Evolutionary conservation across 1,139 yeast species (phyloP).

Genomic region (Kazachstania sp.): DNA sequence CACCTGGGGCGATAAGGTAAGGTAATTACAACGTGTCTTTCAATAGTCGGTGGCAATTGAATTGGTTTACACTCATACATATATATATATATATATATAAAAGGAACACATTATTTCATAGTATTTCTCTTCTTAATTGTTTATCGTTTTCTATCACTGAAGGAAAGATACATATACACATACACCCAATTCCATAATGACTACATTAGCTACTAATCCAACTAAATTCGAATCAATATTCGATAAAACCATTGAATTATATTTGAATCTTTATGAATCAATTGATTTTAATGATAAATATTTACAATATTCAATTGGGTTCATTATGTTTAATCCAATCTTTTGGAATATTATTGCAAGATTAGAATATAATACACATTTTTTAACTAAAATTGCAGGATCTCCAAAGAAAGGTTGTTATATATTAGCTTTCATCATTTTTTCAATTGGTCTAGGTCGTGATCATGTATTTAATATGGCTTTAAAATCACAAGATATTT

Average conservation of each 20-base stretch:
- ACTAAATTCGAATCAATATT: neutral
- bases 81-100: no score
- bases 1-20: no score
- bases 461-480: conserved; percentile 70
- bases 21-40: no score
- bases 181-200: no score
- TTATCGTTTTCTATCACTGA: no score
- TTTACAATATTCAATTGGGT: conserved; percentile 37
- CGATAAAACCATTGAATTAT: neutral
- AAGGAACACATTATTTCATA: no score
- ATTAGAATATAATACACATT: conserved; percentile 65
- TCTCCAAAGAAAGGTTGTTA: conserved; percentile 77
- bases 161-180: no score
- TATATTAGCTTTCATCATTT: conserved; percentile 69
- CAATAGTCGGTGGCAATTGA: no score
- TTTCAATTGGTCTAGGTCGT: conserved; percentile 72
- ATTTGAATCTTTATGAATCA: neutral
- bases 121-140: no score
- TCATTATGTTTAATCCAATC: conserved; percentile 83
- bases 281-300: conserved; percentile 10
- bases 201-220: neutral
- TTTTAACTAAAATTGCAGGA: conserved; percentile 56
- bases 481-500: conserved; percentile 47
- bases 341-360: conserved; percentile 95
- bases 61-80: no score